Conservation (phyloP, 371 early-diverging fungal genomes). For the Mucor irregularis region DNA sequence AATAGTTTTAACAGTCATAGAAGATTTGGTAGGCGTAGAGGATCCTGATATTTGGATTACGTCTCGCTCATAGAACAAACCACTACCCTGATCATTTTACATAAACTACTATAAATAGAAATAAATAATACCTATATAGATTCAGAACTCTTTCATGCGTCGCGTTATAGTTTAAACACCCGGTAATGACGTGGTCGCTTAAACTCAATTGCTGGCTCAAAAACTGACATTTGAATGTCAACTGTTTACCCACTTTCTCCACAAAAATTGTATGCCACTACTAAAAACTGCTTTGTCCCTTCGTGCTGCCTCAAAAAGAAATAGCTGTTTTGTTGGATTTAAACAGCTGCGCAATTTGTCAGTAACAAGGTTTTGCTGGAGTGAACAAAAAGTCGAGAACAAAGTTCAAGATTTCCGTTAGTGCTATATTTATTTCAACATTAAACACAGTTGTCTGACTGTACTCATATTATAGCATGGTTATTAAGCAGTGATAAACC, state of each 20-base stretch:
- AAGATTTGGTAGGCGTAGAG: constrained; percentile 42
- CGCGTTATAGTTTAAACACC: no score
- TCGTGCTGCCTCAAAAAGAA: no score
- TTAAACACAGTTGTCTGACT: background rate
- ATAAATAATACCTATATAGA: no score
- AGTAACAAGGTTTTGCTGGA: background rate
- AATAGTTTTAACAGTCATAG: constrained; percentile 19
- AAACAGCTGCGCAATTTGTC: no score
- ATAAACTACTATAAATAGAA: background rate
- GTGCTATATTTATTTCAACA: background rate
- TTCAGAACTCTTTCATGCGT: no score
- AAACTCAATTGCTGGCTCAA: no score
- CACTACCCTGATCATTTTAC: background rate
- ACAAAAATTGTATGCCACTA: no score
- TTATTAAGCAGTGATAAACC: constrained; percentile 38
- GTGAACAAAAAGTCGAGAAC: background rate
- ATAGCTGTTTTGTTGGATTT: no score
- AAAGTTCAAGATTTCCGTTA: constrained; percentile 21
- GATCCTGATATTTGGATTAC: constrained; percentile 40
- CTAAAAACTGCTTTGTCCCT: no score
- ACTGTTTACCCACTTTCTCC: no score
- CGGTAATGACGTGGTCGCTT: no score
- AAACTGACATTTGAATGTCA: no score
- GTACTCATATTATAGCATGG: constrained; percentile 45
- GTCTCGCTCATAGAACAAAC: constrained; percentile 12